Evolutionary conservation across 2,329 filamentous ascomycete genomes (phyloP).

Genomic region (Sporothrix euskadiensis): DNA sequence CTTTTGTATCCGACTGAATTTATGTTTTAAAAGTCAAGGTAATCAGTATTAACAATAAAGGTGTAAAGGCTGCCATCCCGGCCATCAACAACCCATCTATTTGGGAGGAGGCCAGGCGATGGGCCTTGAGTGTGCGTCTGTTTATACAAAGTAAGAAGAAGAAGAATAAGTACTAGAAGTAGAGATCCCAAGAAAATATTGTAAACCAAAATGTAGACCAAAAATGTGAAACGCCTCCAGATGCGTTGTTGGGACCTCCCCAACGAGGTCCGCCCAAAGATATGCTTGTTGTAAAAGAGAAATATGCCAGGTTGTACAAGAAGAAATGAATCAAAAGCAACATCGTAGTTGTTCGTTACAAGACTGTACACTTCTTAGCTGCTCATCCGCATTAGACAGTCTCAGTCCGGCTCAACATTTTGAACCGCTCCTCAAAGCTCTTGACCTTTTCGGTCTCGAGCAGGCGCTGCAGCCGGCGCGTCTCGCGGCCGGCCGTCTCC

Average conservation of each 20-base stretch:
- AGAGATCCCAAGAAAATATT: not conserved
- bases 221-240: slow-evolving; percentile 8
- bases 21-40: not conserved
- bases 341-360: not conserved
- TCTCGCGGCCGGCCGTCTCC: slow-evolving; percentile 72
- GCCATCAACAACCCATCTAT: not conserved
- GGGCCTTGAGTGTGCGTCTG: not conserved
- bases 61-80: not conserved
- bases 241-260: not conserved
- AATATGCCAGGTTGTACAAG: slow-evolving; percentile 20
- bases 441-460: slow-evolving; percentile 66
- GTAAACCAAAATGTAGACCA: not conserved
- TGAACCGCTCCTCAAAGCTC: slow-evolving; percentile 48
- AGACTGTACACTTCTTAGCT: not conserved
- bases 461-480: slow-evolving; percentile 66
- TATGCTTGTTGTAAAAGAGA: not conserved
- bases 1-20: not conserved
- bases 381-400: not conserved
- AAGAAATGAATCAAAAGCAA: not conserved
- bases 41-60: slow-evolving; percentile 8
- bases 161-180: not conserved
- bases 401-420: slow-evolving; percentile 34
- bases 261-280: not conserved
- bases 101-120: not conserved
- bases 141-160: not conserved